These are phyloP conservation scores for Trichoderma gamsii DNA, from an alignment of 495 filamentous ascomycete genomes.

Conservation along the genomic window DNA sequence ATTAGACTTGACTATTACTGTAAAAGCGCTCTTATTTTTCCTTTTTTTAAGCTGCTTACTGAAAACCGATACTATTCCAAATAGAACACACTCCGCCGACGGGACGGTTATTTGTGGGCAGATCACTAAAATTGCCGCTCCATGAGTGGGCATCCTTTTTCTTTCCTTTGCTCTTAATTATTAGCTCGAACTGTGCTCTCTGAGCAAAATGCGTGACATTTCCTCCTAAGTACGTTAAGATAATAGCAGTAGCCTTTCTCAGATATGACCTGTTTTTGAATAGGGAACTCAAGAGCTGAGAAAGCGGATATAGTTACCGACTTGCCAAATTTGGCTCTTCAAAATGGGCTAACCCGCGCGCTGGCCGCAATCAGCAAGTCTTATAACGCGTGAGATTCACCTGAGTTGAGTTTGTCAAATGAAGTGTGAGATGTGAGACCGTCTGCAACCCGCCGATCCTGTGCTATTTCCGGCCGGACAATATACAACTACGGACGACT, in stretches of 20 bases:
- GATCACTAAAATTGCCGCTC: neutral
- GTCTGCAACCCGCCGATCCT: too few species aligned
- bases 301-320: neutral
- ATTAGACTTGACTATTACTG: neutral
- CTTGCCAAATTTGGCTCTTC: neutral
- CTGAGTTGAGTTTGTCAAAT: too few species aligned
- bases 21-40: neutral
- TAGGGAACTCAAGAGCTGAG: too few species aligned
- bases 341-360: neutral
- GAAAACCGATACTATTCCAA: neutral
- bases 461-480: neutral
- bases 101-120: slow-evolving; percentile 7
- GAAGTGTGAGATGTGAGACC: too few species aligned
- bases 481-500: neutral
- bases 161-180: neutral
- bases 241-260: neutral
- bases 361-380: too few species aligned
- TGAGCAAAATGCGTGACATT: too few species aligned
- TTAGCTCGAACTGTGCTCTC: too few species aligned
- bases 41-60: neutral
- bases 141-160: neutral
- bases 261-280: too few species aligned
- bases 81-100: neutral
- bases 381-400: too few species aligned
- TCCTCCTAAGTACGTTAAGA: too few species aligned